Base-by-base conservation (phyloP, 176 grass and related monocot species). In the Areca catechu region DNA sequence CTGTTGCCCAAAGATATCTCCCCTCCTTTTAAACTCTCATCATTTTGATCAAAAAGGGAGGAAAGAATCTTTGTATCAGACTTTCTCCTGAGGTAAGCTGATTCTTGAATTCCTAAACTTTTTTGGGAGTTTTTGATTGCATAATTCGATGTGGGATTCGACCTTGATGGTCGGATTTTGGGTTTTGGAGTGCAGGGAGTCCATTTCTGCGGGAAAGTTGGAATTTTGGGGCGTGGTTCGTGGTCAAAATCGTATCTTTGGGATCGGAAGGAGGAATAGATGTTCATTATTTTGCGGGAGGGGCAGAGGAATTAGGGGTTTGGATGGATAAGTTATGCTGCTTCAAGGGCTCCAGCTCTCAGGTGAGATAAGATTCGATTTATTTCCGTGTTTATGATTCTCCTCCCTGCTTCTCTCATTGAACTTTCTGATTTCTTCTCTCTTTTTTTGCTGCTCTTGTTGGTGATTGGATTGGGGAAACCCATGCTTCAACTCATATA, bases 291-390 rank as follows among this genome's bases (percentile, higher is more conserved):
- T 54, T 21, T 12, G 52, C 52, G 20, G 52, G 5, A 9, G 52
- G 52, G 20, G 52, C 5, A 20, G 9, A 4, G 53, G 20, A 54
- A 18, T 21, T 9, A 20, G 20, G 23, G 22, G 3, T 59, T 59
- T 30, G 0, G 28, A 60, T 60, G 57, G 57, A 22, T 22, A 60
- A 10, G 25, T 27, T 60, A 34, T 60, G 57, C 17, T 60, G 57
- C 25, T 60, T 60, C 57, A 34, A 27, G 57, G 24, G 24, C 9
- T 29, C 57, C 17, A 15, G 12, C 14, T 30, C 17, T 28, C 22
- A 34, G 57, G 57, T 60, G 17, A 34, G 24, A 60, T 15, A 60
- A n/a, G 22, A 24, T 30, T 60, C 17, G 53, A 54, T 20, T n/a
- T 54, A 14, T 18, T 22, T 34, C 22, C 25, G 25, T 24, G 5